Base-by-base conservation (phyloP, 805 yeast genomes). In the Lachancea fermentati region DNA sequence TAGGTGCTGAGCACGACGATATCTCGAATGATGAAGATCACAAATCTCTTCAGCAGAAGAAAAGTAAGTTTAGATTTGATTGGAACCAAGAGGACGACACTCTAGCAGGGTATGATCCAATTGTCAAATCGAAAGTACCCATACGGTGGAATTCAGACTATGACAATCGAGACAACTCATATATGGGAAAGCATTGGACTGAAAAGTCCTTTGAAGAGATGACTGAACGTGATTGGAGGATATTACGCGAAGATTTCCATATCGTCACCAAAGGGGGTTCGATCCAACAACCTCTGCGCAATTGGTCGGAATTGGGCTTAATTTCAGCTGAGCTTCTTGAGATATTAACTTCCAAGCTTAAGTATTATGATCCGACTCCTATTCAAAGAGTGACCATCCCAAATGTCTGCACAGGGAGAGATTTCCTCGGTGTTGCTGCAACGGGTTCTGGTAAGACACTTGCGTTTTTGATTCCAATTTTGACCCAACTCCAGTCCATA, bases 371-470 rank as follows among this genome's bases (percentile, higher is more conserved):
- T 6, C 97, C 97, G 3, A 85, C 97, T 0, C 93, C 97, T 0
- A 83, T 93, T 43, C 98, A 91, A 58, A 66, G 96, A 46, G 93
- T 94, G 0, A 73, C 96, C 0, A 77, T 91, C 4, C 96, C 97
- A 0, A 60, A 58, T 42, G 65, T 81, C 18, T 80, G 82, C 0
- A 51, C 66, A 0, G 66, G 72, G 3, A 62, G 76, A 17, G 96
- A 91, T 58, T 68, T 85, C 2, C 70, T 89, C 15, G 97, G 96
- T 11, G 75, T 89, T n/a, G 97, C 97, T 0, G 88, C 88, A 50
- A 91, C 98, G 0, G 98, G 98, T 9, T 85, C 95, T 1, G 98
- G 98, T 52, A 91, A 93, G 57, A 91, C 98, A 0, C 67, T 89
- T 9, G 82, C 94, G 2, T 91, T 81, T 60, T 58, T 85, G 8